phyloP scores from a whole-genome alignment of 345 rosid species.

The Turnera subulata region DNA sequence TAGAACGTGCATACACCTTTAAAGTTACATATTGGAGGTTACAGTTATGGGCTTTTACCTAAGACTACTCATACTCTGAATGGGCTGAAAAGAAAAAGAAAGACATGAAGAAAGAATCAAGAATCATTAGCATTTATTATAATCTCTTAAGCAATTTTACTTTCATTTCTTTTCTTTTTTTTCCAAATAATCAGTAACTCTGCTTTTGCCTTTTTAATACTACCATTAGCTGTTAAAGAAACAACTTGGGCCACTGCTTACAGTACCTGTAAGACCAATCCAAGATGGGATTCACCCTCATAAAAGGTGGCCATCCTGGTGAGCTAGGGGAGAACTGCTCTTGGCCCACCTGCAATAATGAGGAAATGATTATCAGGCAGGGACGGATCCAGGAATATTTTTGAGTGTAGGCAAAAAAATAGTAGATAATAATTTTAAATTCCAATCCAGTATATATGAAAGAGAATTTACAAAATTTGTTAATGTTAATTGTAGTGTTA shows the following conservation, averaged over 20 bases:
- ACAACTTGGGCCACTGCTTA: not conserved
- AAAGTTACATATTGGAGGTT: not conserved
- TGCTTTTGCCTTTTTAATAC: too few species aligned
- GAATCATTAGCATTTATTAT: not conserved
- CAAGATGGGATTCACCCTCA: slow-evolving; percentile 98
- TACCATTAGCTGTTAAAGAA: not conserved
- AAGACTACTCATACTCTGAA: not conserved
- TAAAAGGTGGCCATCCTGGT: slow-evolving; percentile 98
- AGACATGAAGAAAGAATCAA: slow-evolving; percentile 9
- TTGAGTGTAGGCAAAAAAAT: too few species aligned
- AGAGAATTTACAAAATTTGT: too few species aligned
- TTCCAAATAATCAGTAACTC: too few species aligned
- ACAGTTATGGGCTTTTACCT: not conserved
- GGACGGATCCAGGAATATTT: too few species aligned
- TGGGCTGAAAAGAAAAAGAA: not conserved
- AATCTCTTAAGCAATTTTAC: too few species aligned
- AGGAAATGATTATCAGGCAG: too few species aligned
- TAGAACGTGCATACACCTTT: too few species aligned
- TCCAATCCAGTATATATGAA: too few species aligned
- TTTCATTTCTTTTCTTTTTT: too few species aligned
- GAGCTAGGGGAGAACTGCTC: slow-evolving; percentile 99
- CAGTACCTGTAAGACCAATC: slow-evolving; percentile 94
- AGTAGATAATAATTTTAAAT: too few species aligned
- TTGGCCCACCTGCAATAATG: slow-evolving; percentile 71
- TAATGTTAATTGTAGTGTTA: too few species aligned